Evolutionary conservation across 176 grass and related monocot species (phyloP), one percentile per base, ranked within the genome.

Genomic region (Aegilops umbellulata): DNA sequence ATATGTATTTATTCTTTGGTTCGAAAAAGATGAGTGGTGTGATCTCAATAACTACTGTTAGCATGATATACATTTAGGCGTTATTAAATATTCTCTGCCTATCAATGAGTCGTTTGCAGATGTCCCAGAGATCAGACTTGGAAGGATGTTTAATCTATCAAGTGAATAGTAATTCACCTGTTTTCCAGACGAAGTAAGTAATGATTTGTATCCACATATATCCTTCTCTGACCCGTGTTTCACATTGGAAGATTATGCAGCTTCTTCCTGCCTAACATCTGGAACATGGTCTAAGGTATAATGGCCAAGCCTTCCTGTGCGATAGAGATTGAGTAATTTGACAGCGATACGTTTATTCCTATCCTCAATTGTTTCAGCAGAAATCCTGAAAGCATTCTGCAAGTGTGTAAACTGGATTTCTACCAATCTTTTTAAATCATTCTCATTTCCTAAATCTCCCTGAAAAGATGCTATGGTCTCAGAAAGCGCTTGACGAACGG

Each of bases 291-390:
- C 94, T 17, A 94, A 83, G 27, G 90, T 92, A 78, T 90, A 94
- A 17, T 41, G 86, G 44, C 94, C 94, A 90, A 94, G 90, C 77
- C 92, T 97, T 87, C 94, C 94, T 2, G 90, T 94, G 11, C 83
- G 74, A 82, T 89, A 94, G 6, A 94, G 92, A 77, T 97, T 90
- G 8, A 94, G 77, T 38, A 97, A 82, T 83, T 97, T 92, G 58
- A 66, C 15, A 77, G 92, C 83, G 72, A 90, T 58, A 51, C 5
- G 53, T 80, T 90, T 92, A 83, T 29, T 17, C 76, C 70, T 72
- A 65, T 89, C 77, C 65, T 89, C 87, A 51, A 60, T 88, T 69
- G 69, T 70, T 70, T 87, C 86, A 36, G 62, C 42, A 44, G 76
- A 67, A 85, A 92, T 11, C 76, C 79, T 77, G 46, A 92, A 93